Conservation (phyloP, 768 basidiomycete genomes). For the Mycena belliarum region DNA sequence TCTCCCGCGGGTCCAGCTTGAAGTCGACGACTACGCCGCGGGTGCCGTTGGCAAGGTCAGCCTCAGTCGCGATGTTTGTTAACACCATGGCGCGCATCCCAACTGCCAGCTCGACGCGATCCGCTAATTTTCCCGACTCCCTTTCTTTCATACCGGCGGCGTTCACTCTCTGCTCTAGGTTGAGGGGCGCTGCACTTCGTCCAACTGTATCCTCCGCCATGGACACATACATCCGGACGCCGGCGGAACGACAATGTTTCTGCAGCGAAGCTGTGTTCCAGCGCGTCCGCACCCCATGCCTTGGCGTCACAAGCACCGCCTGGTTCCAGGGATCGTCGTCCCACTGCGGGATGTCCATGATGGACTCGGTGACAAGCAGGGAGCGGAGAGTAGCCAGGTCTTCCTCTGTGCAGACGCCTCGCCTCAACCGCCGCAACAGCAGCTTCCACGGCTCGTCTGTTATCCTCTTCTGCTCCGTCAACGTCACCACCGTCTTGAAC, state of each 20-base stretch:
- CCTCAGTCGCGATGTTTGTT: no score
- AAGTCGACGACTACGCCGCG: slow-evolving; percentile 28
- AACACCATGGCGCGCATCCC: slow-evolving; percentile 37
- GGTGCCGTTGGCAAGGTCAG: slow-evolving; percentile 35
- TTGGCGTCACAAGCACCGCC: slow-evolving; percentile 29
- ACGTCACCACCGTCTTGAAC: slow-evolving; percentile 32
- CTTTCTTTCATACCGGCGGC: background rate
- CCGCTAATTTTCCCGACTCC: background rate
- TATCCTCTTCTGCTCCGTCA: slow-evolving; percentile 36
- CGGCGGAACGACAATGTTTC: no score
- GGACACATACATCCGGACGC: background rate
- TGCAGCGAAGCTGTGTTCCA: slow-evolving; percentile 26
- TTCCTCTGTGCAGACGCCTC: slow-evolving; percentile 24
- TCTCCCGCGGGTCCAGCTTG: slow-evolving; percentile 22
- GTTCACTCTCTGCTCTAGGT: slow-evolving; percentile 3
- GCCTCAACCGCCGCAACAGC: slow-evolving; percentile 29
- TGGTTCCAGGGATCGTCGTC: slow-evolving; percentile 24
- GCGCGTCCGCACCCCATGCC: slow-evolving; percentile 28
- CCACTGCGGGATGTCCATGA: no score
- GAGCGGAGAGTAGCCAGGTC: slow-evolving; percentile 29
- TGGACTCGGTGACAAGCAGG: slow-evolving; percentile 22
- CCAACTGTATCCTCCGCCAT: background rate
- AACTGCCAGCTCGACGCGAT: slow-evolving; percentile 20
- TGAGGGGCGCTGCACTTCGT: background rate
- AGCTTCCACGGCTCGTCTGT: slow-evolving; percentile 31